Evolutionary conservation across 108 stramenopile species (phyloP).

Genomic region (Nitzschia sp.): DNA sequence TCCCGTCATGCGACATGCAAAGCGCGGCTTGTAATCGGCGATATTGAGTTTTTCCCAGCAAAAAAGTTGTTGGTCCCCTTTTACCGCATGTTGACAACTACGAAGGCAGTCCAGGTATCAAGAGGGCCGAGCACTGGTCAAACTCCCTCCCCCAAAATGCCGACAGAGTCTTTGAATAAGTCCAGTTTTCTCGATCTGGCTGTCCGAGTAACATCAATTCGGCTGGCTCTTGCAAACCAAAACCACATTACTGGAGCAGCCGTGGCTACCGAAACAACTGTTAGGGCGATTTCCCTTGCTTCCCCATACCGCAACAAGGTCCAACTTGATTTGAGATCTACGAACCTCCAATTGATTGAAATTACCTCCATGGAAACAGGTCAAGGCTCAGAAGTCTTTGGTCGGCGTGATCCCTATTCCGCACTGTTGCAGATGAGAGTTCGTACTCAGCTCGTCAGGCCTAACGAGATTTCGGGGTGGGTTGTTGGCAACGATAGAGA

Average conservation of each 20-base stretch:
- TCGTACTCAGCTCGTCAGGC: constrained; percentile 40
- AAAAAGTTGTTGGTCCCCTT: constrained; percentile 13
- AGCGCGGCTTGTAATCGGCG: constrained; percentile 33
- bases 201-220: constrained; percentile 31
- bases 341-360: constrained; percentile 46
- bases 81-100: not conserved
- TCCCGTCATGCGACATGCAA: constrained; percentile 10
- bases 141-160: too few relatives aligned
- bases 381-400: constrained; percentile 38
- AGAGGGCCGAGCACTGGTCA: too few relatives aligned
- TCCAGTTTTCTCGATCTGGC: constrained; percentile 29
- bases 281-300: constrained; percentile 25
- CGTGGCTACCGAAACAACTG: constrained; percentile 23
- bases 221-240: constrained; percentile 20
- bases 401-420: constrained; percentile 41
- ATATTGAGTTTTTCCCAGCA: constrained; percentile 34
- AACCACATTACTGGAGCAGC: constrained; percentile 22
- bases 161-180: not conserved
- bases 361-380: constrained; percentile 28
- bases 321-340: constrained; percentile 45
- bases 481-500: constrained; percentile 36
- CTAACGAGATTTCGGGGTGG: constrained; percentile 43
- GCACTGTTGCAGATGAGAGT: constrained; percentile 37
- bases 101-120: too few relatives aligned
- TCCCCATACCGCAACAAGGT: constrained; percentile 16